Percentiles rank a stretch among this genome's conserved stretches.
phyloP scores from a whole-genome alignment of 2,329 filamentous ascomycete genomes.

The Pseudogymnoascus pannorum region DNA sequence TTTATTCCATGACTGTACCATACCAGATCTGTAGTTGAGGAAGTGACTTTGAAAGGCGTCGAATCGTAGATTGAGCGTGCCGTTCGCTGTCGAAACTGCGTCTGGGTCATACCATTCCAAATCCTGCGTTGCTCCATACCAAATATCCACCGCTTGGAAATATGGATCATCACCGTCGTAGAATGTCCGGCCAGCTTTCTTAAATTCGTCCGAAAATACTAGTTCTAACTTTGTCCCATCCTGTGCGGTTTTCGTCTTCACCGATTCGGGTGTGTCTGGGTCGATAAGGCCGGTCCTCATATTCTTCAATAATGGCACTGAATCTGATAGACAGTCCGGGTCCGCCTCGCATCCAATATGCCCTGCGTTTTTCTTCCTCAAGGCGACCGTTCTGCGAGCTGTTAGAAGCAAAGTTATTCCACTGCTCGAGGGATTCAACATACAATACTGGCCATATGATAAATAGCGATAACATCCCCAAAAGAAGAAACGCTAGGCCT shows the following conservation, averaged over 20 bases:
- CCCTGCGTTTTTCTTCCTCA: conserved; percentile 28
- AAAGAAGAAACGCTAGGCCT: conserved; percentile 49
- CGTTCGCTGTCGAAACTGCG: conserved; percentile 54
- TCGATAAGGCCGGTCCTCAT: conserved; percentile 56
- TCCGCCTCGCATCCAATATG: conserved; percentile 31
- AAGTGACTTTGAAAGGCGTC: conserved; percentile 58
- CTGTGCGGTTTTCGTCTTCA: conserved; percentile 45
- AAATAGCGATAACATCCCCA: conserved; percentile 58
- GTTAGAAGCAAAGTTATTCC: conserved; percentile 20
- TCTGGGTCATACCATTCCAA: conserved; percentile 67
- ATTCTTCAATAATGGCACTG: conserved; percentile 47
- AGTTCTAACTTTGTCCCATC: conserved; percentile 56
- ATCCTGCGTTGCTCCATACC: conserved; percentile 66
- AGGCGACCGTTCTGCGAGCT: conserved; percentile 47
- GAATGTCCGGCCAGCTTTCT: conserved; percentile 58
- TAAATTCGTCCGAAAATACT: conserved; percentile 69
- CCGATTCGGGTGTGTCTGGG: conserved; percentile 56
- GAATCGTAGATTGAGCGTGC: conserved; percentile 56
- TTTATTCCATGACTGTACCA: conserved; percentile 69
- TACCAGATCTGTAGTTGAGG: conserved; percentile 62
- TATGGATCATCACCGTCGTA: conserved; percentile 65
- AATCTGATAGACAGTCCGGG: conserved; percentile 32
- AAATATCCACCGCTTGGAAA: conserved; percentile 60
- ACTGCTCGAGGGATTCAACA: conserved; percentile 23
- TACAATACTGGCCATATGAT: conserved; percentile 65